Evolutionary conservation across 208 protist genomes (phyloP).

Genomic region (Leishmania arabica): DNA sequence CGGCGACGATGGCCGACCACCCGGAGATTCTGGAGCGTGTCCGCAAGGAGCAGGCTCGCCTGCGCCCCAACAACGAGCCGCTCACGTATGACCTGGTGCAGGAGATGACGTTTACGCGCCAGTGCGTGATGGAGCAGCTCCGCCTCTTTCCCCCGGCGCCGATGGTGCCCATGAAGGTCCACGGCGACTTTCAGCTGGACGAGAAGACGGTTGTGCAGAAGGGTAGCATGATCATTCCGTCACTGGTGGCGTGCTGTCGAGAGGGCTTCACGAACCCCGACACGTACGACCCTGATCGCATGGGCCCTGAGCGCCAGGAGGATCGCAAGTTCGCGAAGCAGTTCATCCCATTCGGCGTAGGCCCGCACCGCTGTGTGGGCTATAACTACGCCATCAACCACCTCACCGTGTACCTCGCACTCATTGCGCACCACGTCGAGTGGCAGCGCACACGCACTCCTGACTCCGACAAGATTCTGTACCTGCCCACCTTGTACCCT

Average conservation of each 20-base stretch:
- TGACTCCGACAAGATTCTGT: conserved; percentile 91
- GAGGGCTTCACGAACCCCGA: conserved; percentile 92
- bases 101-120: conserved; percentile 90
- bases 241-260: conserved; percentile 86
- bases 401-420: conserved; percentile 87
- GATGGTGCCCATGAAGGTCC: conserved; percentile 85
- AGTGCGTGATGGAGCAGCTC: conserved; percentile 85
- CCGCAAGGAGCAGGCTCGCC: conserved; percentile 82
- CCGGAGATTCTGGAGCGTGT: conserved; percentile 89
- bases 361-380: conserved; percentile 93
- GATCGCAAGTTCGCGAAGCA: conserved; percentile 89
- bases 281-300: conserved; percentile 94
- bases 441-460: conserved; percentile 84
- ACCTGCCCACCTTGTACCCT: conserved; percentile 93
- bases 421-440: conserved; percentile 66
- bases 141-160: conserved; percentile 77
- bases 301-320: conserved; percentile 87
- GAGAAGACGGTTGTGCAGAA: conserved; percentile 86
- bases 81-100: conserved; percentile 85
- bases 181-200: conserved; percentile 79
- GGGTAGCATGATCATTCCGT: conserved; percentile 92
- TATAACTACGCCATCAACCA: conserved; percentile 96
- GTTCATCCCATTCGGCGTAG: conserved; percentile 93
- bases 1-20: conserved; percentile 86
- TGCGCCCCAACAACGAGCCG: conserved; percentile 80